phyloP scores from a whole-genome alignment of 169 alveolate genomes.

The Blepharisma undulans region DNA sequence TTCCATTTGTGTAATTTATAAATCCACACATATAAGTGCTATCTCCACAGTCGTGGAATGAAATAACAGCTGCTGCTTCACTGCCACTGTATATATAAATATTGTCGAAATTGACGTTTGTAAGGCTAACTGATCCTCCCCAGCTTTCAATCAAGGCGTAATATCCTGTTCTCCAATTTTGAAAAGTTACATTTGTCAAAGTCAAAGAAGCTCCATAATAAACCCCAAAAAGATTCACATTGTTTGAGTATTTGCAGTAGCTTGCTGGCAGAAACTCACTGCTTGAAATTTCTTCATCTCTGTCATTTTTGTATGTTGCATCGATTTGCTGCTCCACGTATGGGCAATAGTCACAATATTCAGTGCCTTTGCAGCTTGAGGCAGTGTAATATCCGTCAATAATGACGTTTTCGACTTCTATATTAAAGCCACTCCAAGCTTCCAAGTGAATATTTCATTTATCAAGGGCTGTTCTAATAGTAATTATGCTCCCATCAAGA shows the following conservation, averaged over 20 bases:
- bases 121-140: not conserved
- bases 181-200: not conserved
- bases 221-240: not conserved
- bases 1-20: not conserved
- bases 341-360: not conserved
- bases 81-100: not conserved
- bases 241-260: not conserved
- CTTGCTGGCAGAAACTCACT: not conserved
- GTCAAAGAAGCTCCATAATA: not conserved
- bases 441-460: not conserved
- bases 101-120: not conserved
- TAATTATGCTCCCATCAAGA: not conserved
- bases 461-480: not conserved
- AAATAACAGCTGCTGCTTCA: not conserved
- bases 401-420: not conserved
- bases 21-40: not conserved
- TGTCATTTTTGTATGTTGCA: not conserved
- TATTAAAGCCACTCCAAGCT: not conserved
- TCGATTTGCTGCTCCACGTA: not conserved
- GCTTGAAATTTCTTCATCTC: not conserved
- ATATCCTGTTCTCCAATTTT: not conserved
- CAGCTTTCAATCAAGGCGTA: not conserved
- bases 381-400: not conserved
- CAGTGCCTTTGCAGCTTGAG: not conserved
- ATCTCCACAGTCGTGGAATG: not conserved